Percentiles rank a stretch among this genome's conserved stretches.
Conservation (phyloP, 1,284 basidiomycete genomes). For the Porphyrellus sp. region DNA sequence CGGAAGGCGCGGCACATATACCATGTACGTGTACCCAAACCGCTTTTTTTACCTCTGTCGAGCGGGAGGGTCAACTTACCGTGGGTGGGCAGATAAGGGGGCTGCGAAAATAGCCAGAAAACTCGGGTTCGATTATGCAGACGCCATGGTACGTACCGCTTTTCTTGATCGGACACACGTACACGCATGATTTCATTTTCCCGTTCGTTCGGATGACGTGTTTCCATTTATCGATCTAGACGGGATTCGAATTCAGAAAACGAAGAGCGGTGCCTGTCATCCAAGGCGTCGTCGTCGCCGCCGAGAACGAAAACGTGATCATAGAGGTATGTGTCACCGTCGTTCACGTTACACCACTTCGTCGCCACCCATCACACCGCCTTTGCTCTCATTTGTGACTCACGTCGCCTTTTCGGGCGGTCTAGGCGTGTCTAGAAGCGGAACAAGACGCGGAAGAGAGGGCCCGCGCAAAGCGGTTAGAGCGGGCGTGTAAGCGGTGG, state of each 20-base stretch:
- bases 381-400: conserved; percentile 7
- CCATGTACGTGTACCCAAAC: conserved; percentile 62
- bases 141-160: conserved; percentile 74
- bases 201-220: neutral
- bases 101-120: conserved; percentile 86
- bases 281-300: conserved; percentile 84
- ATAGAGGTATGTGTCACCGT: conserved; percentile 59
- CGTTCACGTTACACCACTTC: conserved; percentile 4
- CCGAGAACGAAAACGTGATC: conserved; percentile 73
- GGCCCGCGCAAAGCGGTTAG: conserved; percentile 72
- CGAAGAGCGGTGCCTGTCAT: conserved; percentile 83
- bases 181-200: conserved; percentile 6
- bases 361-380: neutral
- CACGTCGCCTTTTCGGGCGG: conserved; percentile 13
- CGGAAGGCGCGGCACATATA: conserved; percentile 81
- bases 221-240: conserved; percentile 43
- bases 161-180: conserved; percentile 13
- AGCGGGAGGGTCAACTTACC: conserved; percentile 6
- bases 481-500: conserved; percentile 88
- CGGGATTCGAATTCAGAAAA: conserved; percentile 95
- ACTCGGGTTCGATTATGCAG: conserved; percentile 86
- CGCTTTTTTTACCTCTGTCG: conserved; percentile 8
- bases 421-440: conserved; percentile 80
- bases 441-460: conserved; percentile 78
- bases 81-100: conserved; percentile 65